Evolutionary conservation across 257 asterid genomes (phyloP).

Genomic region (Solanum corneliomulleri): DNA sequence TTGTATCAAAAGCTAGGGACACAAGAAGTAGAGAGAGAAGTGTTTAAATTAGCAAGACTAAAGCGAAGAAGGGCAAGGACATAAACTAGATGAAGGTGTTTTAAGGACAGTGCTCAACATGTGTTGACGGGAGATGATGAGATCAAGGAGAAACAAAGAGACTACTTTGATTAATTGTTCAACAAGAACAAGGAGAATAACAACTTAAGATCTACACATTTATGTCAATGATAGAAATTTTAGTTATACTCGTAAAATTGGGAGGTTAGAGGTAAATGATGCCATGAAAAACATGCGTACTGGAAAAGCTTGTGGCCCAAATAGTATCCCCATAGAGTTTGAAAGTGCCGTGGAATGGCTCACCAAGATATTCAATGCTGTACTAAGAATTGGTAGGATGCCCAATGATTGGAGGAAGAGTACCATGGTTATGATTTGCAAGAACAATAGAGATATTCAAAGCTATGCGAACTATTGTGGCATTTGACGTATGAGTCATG

Average conservation of each 20-base stretch:
- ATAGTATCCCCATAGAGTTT: background rate
- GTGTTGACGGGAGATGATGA: background rate
- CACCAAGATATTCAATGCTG: background rate
- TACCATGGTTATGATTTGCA: background rate
- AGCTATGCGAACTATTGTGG: background rate
- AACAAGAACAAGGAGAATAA: background rate
- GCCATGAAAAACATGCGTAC: background rate
- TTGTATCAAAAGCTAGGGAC: background rate
- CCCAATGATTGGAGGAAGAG: background rate
- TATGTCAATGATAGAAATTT: background rate
- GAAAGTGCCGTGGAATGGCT: background rate
- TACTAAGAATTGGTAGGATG: background rate
- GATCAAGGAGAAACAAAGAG: background rate
- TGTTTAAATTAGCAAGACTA: background rate
- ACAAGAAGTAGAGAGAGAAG: background rate
- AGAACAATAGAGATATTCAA: background rate
- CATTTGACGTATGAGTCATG: background rate
- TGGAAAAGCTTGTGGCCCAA: background rate
- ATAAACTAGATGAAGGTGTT: background rate
- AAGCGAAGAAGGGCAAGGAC: background rate
- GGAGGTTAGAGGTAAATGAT: background rate
- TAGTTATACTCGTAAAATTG: background rate
- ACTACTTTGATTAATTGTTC: background rate
- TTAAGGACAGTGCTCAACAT: background rate
- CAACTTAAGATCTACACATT: background rate